Evolutionary conservation across 2,329 filamentous ascomycete species (phyloP), one percentile per base, ranked within the genome.

Genomic region (Trichoderma afroharzianum): DNA sequence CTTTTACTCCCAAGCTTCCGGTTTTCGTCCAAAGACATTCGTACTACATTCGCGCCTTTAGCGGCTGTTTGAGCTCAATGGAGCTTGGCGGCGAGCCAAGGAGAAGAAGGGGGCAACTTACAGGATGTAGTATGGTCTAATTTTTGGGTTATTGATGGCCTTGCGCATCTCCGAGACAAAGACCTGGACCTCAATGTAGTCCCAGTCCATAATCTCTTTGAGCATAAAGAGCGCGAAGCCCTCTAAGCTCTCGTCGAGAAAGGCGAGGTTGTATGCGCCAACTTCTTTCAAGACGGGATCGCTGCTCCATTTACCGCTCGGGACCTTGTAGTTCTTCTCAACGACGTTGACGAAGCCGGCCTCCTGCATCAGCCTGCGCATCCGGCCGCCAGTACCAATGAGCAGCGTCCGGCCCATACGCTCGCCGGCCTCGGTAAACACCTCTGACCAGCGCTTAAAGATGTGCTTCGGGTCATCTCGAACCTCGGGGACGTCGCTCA

Each of bases 221-320:
- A 79, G 71, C 71, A 80, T 63, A 39, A 76, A 79, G 24, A 77
- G 70, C 3, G 75, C 77, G 39, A 79, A 76, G 0, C 78, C 78
- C 61, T 79, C 78, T 7, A 79, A 58, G 47, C 77, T 78, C 50
- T 76, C 70, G 5, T 77, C 76, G 68, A 76, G 66, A 24, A 78
- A 75, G 8, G 73, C 73, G 11, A 77, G 73, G 32, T 77, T 77
- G 47, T 74, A 76, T 11, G 72, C 26, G 14, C 74, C 74, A 59
- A 75, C 69, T 18, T 70, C 36, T 62, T 74, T 75, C 70, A 70
- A 21, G 8, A n/a, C 68, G 15, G 47, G 36, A 32, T 75, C 74
- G 61, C 67, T 72, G 39, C 71, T 73, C 74, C 74, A 75, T 14
- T 21, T 24, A 36, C 74, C 74, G 50, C 55, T 50, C 6, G 74